Evolutionary conservation across 768 basidiomycete species (phyloP), one percentile per base, ranked within the genome.

Genomic region (Trametes cingulata): DNA sequence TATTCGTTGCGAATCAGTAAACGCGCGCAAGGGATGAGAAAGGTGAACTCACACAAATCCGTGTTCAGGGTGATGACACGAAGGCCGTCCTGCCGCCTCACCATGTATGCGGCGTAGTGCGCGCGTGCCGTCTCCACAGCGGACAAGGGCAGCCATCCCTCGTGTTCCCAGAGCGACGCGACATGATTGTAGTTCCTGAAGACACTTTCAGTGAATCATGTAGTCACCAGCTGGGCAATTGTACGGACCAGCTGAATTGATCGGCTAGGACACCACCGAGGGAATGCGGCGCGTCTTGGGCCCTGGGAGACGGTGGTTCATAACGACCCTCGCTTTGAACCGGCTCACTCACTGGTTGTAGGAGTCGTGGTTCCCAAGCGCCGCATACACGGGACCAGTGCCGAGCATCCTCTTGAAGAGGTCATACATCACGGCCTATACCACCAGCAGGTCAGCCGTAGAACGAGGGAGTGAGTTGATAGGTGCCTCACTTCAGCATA

Each of bases 161-260:
- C 82, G 58, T 87, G 80, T 64, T 85, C 68, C 90, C 90, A 92
- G 3, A 92, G 80, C 0, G 75, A 66, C 20, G 90, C 81, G 51
- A 92, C 76, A 64, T 91, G 89, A 58, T 90, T 83, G 65, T 92
- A 92, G 66, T 91, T 83, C 90, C 89, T 88, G 39, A 14, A 47
- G 19, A 37, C 24, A 46, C 7, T 17, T 22, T 17, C 20, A 56
- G 35, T 19, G 39, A 24, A 59, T n/a, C 27, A 55, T 36, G 7
- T 29, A 5, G 17, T 17, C 7, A 1, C 6, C 20, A 12, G 8
- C 0, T 3, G 19, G 8, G 36, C 17, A 25, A 43, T n/a, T 13
- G 2, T 29, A 62, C 76, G 20, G 65, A 86, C 86, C 87, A 90
- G 73, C 82, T 83, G 69, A 85, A 90, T 69, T 90, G 85, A 5